These are phyloP conservation scores for Letharia columbiana DNA, from an alignment of 495 filamentous ascomycete species.

Conservation along the genomic window DNA sequence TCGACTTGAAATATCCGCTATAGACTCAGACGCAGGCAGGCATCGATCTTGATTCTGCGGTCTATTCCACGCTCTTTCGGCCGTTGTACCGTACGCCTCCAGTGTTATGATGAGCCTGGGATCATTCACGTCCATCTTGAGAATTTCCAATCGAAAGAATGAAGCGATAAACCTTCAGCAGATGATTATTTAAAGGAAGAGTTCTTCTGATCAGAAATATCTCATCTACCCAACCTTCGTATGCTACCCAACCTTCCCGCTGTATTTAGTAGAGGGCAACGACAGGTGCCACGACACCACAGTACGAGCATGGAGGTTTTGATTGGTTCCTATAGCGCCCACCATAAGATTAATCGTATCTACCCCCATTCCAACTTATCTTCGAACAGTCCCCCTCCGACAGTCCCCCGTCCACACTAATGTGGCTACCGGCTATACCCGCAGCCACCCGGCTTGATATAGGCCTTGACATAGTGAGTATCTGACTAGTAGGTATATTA, in stretches of 20 bases:
- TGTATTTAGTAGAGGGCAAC: slow-evolving; percentile 1
- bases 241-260: background rate
- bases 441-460: too few relatives aligned
- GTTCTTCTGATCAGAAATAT: background rate
- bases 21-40: background rate
- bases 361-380: too few relatives aligned
- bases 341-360: too few relatives aligned
- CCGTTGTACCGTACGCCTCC: background rate
- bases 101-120: background rate
- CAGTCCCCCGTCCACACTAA: too few relatives aligned
- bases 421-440: too few relatives aligned
- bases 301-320: background rate
- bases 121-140: background rate
- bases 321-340: slow-evolving; percentile 1
- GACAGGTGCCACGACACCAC: background rate
- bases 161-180: background rate
- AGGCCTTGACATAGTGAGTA: too few relatives aligned
- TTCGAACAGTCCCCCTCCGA: too few relatives aligned
- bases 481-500: too few relatives aligned
- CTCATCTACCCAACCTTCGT: background rate
- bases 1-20: slow-evolving; percentile 10
- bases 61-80: slow-evolving; percentile 11
- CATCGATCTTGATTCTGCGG: slow-evolving; percentile 13
- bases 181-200: slow-evolving; percentile 1
- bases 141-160: background rate